Conservation (phyloP, 306 rosid species). For the Aeschynomene evenia region DNA sequence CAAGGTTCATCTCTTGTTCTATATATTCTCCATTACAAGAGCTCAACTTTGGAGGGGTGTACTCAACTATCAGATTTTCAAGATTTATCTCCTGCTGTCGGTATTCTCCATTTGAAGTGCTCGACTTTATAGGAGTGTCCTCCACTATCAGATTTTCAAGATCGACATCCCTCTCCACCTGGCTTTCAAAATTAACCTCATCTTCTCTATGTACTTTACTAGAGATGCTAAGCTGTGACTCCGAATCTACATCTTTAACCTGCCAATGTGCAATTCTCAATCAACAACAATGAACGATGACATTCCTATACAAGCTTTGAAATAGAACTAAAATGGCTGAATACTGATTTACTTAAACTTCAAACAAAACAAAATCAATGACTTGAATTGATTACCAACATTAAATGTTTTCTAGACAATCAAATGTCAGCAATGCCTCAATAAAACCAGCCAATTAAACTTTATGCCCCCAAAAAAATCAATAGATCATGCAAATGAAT, state of each 20-base stretch:
- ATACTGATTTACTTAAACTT: constrained; percentile 19
- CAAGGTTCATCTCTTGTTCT: constrained; percentile 17
- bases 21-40: not conserved
- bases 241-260: constrained; percentile 35
- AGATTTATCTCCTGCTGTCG: constrained; percentile 14
- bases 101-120: not conserved
- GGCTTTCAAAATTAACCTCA: constrained; percentile 17
- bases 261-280: constrained; percentile 25
- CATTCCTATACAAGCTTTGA: not conserved
- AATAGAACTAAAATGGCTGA: constrained; percentile 15
- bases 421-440: not conserved
- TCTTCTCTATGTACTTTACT: constrained; percentile 9
- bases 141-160: constrained; percentile 29
- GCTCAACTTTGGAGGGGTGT: constrained; percentile 31
- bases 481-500: not conserved
- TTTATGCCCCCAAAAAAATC: not conserved
- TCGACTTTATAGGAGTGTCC: constrained; percentile 35
- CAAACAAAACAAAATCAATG: constrained; percentile 14
- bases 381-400: not conserved
- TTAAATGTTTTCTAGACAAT: not conserved
- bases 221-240: constrained; percentile 23
- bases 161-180: constrained; percentile 13
- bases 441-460: not conserved
- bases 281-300: constrained; percentile 13
- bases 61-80: constrained; percentile 26